Evolutionary conservation across 1,139 yeast genomes (phyloP).

Genomic region (Wickerhamomyces sp.): DNA sequence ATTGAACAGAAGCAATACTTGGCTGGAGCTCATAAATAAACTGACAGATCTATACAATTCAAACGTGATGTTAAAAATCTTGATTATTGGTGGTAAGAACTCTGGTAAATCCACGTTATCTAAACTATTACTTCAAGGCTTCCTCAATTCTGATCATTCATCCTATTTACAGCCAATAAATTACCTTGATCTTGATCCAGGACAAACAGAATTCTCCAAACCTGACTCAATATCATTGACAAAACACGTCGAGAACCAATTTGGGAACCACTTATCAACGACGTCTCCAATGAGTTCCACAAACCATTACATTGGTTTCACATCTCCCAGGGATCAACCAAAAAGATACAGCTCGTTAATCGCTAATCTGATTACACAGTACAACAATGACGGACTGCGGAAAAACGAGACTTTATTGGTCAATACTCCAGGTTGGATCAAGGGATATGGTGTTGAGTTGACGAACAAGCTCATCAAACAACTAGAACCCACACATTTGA

Average conservation of each 20-base stretch:
- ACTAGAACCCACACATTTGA: slow-evolving; percentile 50
- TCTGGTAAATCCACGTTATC: slow-evolving; percentile 81
- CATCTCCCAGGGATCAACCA: slow-evolving; percentile 71
- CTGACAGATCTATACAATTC: slow-evolving; percentile 18
- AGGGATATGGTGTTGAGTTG: slow-evolving; percentile 77
- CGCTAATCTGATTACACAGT: slow-evolving; percentile 36
- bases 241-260: slow-evolving; percentile 15
- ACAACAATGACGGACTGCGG: slow-evolving; percentile 22
- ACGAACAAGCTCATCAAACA: slow-evolving; percentile 42
- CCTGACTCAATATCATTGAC: slow-evolving; percentile 50
- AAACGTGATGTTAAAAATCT: slow-evolving; percentile 26
- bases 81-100: slow-evolving; percentile 63
- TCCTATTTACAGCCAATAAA: slow-evolving; percentile 25
- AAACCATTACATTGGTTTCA: slow-evolving; percentile 60
- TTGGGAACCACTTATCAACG: slow-evolving; percentile 19
- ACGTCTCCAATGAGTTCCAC: slow-evolving; percentile 14
- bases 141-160: slow-evolving; percentile 20
- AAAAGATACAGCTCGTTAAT: slow-evolving; percentile 44
- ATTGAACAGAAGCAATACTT: slow-evolving; percentile 14
- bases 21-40: slow-evolving; percentile 23
- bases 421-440: slow-evolving; percentile 92
- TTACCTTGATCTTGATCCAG: slow-evolving; percentile 82
- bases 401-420: slow-evolving; percentile 40
- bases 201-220: slow-evolving; percentile 75
- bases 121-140: slow-evolving; percentile 46